These are phyloP conservation scores for Ambrosia trifida DNA, from an alignment of 129 eudicot species.

Conservation along the genomic window DNA sequence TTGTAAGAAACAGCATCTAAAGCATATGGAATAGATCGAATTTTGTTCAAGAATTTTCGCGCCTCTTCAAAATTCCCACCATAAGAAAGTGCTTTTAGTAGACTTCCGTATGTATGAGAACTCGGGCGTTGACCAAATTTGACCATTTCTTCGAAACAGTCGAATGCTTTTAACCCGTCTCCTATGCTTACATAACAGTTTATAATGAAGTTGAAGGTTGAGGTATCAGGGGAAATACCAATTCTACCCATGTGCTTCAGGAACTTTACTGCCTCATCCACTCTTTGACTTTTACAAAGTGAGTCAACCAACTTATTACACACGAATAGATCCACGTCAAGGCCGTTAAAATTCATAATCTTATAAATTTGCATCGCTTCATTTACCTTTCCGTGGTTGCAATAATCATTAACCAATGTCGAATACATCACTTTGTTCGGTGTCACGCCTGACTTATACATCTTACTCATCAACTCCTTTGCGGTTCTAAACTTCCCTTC, in stretches of 20 bases:
- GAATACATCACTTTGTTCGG: slow-evolving; percentile 60
- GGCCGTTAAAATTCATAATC: slow-evolving; percentile 48
- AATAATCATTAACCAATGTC: slow-evolving; percentile 58
- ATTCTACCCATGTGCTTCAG: slow-evolving; percentile 58
- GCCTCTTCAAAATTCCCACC: slow-evolving; percentile 62
- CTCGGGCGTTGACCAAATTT: slow-evolving; percentile 57
- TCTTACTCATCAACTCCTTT: slow-evolving; percentile 68
- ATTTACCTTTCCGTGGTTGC: slow-evolving; percentile 48
- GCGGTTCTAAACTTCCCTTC: slow-evolving; percentile 52
- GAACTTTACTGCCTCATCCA: slow-evolving; percentile 64
- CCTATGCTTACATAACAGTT: slow-evolving; percentile 57
- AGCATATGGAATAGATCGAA: slow-evolving; percentile 54
- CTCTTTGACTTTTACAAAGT: slow-evolving; percentile 53
- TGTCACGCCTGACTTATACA: slow-evolving; percentile 56
- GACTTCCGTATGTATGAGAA: slow-evolving; percentile 56
- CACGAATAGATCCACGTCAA: slow-evolving; percentile 41
- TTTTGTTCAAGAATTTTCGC: slow-evolving; percentile 43
- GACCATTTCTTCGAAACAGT: slow-evolving; percentile 61
- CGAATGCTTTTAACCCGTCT: slow-evolving; percentile 55
- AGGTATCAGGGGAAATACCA: slow-evolving; percentile 51
- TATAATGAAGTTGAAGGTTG: slow-evolving; percentile 61
- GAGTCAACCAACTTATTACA: slow-evolving; percentile 64
- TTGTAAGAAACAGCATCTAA: slow-evolving; percentile 60
- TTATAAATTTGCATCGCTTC: slow-evolving; percentile 55
- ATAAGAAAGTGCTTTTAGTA: slow-evolving; percentile 70